A percentile compares a stretch with the other conserved stretches of the same genome.
These are phyloP conservation scores for Protomyces macrosporus DNA, from an alignment of 1,139 yeast species.

Conservation along the genomic window DNA sequence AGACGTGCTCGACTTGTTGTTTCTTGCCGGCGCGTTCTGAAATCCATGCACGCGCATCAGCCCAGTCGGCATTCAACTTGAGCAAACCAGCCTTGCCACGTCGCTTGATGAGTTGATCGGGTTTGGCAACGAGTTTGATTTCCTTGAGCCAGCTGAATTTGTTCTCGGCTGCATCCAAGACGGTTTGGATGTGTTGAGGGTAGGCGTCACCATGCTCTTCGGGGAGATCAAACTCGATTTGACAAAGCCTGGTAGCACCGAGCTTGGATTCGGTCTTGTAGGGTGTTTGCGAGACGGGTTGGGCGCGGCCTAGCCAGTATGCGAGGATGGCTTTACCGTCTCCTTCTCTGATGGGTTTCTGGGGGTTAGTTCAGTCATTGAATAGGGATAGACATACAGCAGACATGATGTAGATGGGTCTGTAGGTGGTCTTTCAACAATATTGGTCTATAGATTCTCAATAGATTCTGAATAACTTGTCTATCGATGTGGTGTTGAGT, in stretches of 20 bases:
- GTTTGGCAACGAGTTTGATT: constrained; percentile 46
- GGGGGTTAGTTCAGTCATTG: not conserved
- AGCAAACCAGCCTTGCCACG: constrained; percentile 47
- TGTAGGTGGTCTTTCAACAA: too few species aligned
- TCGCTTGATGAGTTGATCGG: constrained; percentile 47
- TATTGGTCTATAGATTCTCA: too few species aligned
- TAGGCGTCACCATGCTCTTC: constrained; percentile 41
- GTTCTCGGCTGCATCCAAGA: constrained; percentile 41
- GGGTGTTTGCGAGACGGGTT: constrained; percentile 38
- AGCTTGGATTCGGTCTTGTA: constrained; percentile 35
- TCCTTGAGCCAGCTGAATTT: constrained; percentile 45
- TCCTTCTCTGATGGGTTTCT: constrained; percentile 46
- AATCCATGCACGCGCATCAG: constrained; percentile 44
- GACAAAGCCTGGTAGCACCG: constrained; percentile 35
- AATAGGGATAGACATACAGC: not conserved
- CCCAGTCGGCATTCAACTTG: constrained; percentile 47
- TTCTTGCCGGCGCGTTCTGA: constrained; percentile 43
- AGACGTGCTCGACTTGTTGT: constrained; percentile 43
- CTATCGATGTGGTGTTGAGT: too few species aligned
- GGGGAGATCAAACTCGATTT: constrained; percentile 36
- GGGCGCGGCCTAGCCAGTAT: constrained; percentile 44
- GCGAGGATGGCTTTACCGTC: constrained; percentile 47
- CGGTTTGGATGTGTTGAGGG: constrained; percentile 37
- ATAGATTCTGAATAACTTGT: too few species aligned
- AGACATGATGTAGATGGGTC: constrained; percentile 7